A percentile compares a stretch with the other conserved stretches of the same genome.
Evolutionary conservation across 441 rosid species (phyloP).

Genomic region (Populus hybrid): DNA sequence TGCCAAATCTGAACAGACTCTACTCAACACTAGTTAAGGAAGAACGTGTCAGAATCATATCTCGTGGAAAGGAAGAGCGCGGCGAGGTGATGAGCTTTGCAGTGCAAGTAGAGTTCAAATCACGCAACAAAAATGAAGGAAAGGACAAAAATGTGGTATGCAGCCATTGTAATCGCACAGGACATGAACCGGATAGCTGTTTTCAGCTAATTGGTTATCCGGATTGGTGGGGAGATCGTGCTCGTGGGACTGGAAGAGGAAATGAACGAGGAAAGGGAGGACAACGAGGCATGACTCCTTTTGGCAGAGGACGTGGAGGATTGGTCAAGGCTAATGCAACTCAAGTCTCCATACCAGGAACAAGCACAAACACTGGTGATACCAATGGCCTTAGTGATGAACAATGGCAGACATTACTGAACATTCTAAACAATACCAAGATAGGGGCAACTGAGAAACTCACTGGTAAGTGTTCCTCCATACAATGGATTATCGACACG

Average conservation of each 20-base stretch:
- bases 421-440: neutral
- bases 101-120: neutral
- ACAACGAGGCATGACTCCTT: neutral
- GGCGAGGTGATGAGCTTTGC: neutral
- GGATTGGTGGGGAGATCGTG: neutral
- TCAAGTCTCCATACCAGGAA: neutral
- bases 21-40: slow-evolving; percentile 2
- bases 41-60: neutral
- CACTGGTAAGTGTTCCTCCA: neutral
- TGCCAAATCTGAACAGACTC: neutral
- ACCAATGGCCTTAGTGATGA: neutral
- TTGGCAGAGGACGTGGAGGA: neutral
- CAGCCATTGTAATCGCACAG: neutral
- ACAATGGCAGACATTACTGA: neutral
- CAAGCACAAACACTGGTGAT: neutral
- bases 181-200: neutral
- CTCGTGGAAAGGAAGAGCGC: neutral
- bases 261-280: neutral
- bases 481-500: neutral
- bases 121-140: accelerated
- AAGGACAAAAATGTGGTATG: neutral
- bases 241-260: neutral
- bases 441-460: neutral
- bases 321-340: neutral
- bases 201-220: slow-evolving; percentile 1